A percentile compares a stretch with the other conserved stretches of the same genome.
phyloP scores from a whole-genome alignment of 2,329 filamentous ascomycete genomes.

The Cercospora beticola region DNA sequence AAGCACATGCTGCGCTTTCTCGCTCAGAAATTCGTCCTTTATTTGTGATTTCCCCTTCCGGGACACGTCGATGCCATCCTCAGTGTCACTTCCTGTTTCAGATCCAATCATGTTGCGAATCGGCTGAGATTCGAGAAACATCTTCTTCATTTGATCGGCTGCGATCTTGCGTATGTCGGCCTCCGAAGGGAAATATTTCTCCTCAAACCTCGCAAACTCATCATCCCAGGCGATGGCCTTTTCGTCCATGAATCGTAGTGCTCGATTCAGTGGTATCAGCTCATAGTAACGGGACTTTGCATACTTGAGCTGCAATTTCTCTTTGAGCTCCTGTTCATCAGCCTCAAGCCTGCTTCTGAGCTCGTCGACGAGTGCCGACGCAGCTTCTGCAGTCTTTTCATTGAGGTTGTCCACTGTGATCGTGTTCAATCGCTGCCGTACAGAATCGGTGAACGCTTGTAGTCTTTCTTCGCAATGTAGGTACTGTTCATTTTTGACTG shows the following conservation, averaged over 20 bases:
- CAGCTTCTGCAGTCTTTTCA: constrained; percentile 80
- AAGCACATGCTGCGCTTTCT: constrained; percentile 64
- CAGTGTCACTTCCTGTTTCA: constrained; percentile 16
- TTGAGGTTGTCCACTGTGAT: constrained; percentile 91
- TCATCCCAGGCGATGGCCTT: constrained; percentile 93
- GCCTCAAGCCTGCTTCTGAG: constrained; percentile 78
- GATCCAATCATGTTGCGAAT: constrained; percentile 29
- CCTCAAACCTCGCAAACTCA: constrained; percentile 85
- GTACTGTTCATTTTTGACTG: constrained; percentile 89
- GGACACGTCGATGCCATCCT: constrained; percentile 55
- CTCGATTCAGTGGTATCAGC: constrained; percentile 86
- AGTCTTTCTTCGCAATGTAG: constrained; percentile 76
- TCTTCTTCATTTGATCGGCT: constrained; percentile 86
- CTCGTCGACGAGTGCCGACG: constrained; percentile 75
- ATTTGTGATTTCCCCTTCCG: constrained; percentile 28
- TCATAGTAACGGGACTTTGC: constrained; percentile 95
- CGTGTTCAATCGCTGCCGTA: constrained; percentile 76
- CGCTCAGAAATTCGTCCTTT: constrained; percentile 48
- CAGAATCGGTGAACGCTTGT: constrained; percentile 81
- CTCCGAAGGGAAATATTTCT: constrained; percentile 87
- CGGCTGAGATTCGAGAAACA: constrained; percentile 88
- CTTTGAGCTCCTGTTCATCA: constrained; percentile 71
- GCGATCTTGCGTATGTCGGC: constrained; percentile 93
- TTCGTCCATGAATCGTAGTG: constrained; percentile 86
- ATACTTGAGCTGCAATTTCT: constrained; percentile 83